Percentiles rank a stretch among this genome's conserved stretches.
These are phyloP conservation scores for Mycena capillaripes DNA, from an alignment of 768 basidiomycete genomes.

Conservation along the genomic window DNA sequence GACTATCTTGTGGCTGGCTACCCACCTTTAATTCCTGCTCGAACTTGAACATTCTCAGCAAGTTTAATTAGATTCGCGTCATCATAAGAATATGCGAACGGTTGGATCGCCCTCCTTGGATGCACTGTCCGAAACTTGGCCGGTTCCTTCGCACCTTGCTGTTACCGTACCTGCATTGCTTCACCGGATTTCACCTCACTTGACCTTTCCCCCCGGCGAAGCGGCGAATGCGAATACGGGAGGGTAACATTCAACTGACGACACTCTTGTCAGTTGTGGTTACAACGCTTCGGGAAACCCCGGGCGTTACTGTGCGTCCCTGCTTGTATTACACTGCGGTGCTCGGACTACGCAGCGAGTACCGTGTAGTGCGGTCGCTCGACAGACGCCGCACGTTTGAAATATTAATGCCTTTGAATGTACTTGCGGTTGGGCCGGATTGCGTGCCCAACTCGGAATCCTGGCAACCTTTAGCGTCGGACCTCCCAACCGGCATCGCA, in stretches of 20 bases:
- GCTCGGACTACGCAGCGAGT: neutral
- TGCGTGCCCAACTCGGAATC: neutral
- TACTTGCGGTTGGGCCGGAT: neutral
- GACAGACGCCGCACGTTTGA: neutral
- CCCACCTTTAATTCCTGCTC: too few species aligned
- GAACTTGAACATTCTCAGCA: neutral
- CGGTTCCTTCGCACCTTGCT: conserved; percentile 17
- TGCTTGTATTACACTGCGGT: neutral
- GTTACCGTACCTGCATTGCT: neutral
- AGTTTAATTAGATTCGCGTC: neutral
- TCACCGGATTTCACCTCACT: neutral
- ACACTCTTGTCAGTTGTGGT: neutral
- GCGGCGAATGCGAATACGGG: neutral
- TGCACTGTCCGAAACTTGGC: neutral
- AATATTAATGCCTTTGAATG: too few species aligned
- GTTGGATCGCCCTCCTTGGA: conserved; percentile 2
- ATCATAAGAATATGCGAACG: neutral
- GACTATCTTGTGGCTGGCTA: neutral
- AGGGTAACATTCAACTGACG: neutral
- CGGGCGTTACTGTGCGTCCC: neutral
- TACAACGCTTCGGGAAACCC: neutral
- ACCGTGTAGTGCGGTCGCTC: neutral
- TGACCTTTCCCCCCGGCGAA: neutral
- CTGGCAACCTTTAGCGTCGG: neutral
- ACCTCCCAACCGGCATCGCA: neutral